Evolutionary conservation across 2,329 filamentous ascomycete genomes (phyloP), one percentile per base, ranked within the genome.

Genomic region (Aspergillus caelatus): DNA sequence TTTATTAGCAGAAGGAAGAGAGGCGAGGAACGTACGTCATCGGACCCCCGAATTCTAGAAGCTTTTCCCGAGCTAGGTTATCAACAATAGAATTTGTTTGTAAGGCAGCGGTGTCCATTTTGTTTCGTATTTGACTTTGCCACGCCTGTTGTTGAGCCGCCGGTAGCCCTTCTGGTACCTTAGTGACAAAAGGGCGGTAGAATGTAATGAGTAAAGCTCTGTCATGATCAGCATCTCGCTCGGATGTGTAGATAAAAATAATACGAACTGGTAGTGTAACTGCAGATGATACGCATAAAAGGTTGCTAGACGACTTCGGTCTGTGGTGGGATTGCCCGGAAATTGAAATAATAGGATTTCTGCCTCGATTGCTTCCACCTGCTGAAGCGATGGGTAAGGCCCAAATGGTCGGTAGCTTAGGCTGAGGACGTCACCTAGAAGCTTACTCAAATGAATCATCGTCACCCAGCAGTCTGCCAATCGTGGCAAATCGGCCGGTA

Each of bases 161-260:
- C 21, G 61, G 57, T 7, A 73, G 57, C 7, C 67, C 72, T 19
- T 67, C 57, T 0, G 74, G 71, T 6, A 45, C 21, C 10, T 69
- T 67, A 1, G 66, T 69, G 4, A 69, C 64, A 48, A 64, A 75
- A 0, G 69, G 68, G 0, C 74, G 74, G 56, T 76, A 75, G 32
- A 77, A 72, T 0, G 70, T 68, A 30, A 75, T 68, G 1, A 72
- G 52, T 30, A 74, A 63, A 11, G 73, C 68, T 41, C 74, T 74
- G 21, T 45, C 23, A 16, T 6, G 7, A 52, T 70, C 16, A 70
- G 64, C 16, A 56, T 23, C 34, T 16, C 32, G 14, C 3, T 28
- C 8, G 10, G 8, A 4, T 26, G n/a, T 34, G 2, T 12, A 50
- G 19, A 26, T 30, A 1, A 12, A 9, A 23, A 39, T 3, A 28